Evolutionary conservation across 805 yeast species (phyloP), one percentile per base, ranked within the genome.

Genomic region (Dipodascus albidus): DNA sequence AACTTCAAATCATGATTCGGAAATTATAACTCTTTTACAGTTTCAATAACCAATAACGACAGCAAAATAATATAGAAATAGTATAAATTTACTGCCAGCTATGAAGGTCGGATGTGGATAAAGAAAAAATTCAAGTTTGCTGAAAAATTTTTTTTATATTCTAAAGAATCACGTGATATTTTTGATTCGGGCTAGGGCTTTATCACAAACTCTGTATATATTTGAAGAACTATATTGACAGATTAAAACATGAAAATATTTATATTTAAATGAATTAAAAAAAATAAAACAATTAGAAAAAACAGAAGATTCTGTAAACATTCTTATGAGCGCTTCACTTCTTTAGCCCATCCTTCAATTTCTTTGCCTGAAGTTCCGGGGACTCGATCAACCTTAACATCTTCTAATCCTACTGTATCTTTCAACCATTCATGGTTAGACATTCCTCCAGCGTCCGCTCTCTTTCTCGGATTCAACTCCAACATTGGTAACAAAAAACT

Each of bases 371-470:
- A 69, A 0, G 86, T 83, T 27, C 88, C 88, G 3, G 83, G 76
- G 31, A 82, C 82, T 60, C 96, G 74, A 63, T 87, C 96, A 2
- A 85, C 70, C 2, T 69, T 71, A 14, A 85, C 79, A 60, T 81
- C 75, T 55, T 85, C 93, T 65, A 85, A 74, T 0, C 95, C 95
- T 33, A 79, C 67, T 0, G 91, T 88, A 64, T 87, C 95, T 3
- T 67, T 66, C 24, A 80, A 63, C 96, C 96, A 89, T 11, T 84
- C 82, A 65, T 89, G 96, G 62, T 87, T 85, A 1, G 87, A 80
- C 81, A 89, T 78, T 2, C 96, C 96, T 17, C 98, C 99, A 1
- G 98, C 97, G 70, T 93, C 99, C 15, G 91, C 91, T 58, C 99
- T 75, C 53, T 70, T 67, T 55, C 78, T 82, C 1, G 99, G 98